Evolutionary conservation across 805 yeast species (phyloP), one percentile per base, ranked within the genome.

Genomic region (Saturnispora silvae): DNA sequence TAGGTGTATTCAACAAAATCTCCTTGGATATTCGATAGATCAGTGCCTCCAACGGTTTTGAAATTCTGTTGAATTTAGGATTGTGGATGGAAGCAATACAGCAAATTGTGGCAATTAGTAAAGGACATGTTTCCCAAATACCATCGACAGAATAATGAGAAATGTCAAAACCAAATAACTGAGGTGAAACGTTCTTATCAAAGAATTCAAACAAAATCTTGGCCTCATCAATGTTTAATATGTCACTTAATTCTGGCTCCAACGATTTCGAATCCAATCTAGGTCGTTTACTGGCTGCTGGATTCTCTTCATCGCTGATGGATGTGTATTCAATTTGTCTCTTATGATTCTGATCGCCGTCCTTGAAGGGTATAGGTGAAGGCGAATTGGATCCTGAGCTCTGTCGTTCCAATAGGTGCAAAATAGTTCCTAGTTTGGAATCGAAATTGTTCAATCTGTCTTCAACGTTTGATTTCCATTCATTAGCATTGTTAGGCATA

Each of bases 71-170:
- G 5, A 51, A 45, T 8, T 51, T 45, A 0, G 77, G 70, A 49
- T 75, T 77, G 49, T 76, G 81, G 32, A 73, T 69, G 22, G 78
- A 72, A 0, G 83, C 70, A 11, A 78, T 73, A 4, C 78, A 64
- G 47, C 79, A 68, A 3, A 78, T 67, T 2, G 82, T 70, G 27
- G 73, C 69, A 3, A 77, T 67, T 26, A 78, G 55, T 5, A 77
- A 56, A 0, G 81, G 80, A 20, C 79, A 73, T 4, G 62, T 52
- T 3, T 59, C 53, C 78, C 82, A 76, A 7, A 75, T 57, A 3
- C 53, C 54, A 6, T 67, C 68, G 4, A 72, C 65, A 1, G 69
- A 59, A 36, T 73, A 64, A 32, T 65, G 59, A 1, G 75, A 61
- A 3, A 77, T 59, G 31, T 68, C 73, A 51, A 77, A 77, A 1